Evolutionary conservation across 2,329 filamentous ascomycete genomes (phyloP).

Genomic region (Purpureocillium lavendulum): DNA sequence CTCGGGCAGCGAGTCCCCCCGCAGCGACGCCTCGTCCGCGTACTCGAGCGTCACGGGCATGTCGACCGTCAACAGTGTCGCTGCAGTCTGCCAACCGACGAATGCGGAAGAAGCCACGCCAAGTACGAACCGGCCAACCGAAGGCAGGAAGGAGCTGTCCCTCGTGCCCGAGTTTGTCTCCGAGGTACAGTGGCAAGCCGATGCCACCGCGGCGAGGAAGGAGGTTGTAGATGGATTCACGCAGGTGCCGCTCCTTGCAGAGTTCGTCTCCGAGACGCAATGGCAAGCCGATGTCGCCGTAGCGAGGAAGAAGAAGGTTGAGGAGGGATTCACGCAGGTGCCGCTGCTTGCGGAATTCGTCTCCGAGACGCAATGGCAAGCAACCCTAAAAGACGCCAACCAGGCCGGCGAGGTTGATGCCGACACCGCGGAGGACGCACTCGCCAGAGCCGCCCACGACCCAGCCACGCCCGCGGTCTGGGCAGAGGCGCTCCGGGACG

Average conservation of each 20-base stretch:
- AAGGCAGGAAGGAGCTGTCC: no score
- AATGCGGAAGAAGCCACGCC: not conserved
- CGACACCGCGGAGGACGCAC: no score
- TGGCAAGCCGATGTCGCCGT: no score
- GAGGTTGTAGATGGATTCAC: no score
- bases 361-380: not conserved
- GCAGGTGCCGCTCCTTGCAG: no score
- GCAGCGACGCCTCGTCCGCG: conserved; percentile 8
- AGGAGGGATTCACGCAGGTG: no score
- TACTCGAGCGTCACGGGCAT: conserved; percentile 6
- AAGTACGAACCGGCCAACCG: not conserved
- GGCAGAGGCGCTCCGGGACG: not conserved
- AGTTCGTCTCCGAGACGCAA: no score
- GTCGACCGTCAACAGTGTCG: conserved; percentile 5
- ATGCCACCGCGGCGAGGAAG: no score
- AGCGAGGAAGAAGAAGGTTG: no score
- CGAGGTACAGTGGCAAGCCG: no score
- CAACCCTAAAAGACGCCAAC: not conserved
- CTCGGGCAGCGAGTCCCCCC: conserved; percentile 8
- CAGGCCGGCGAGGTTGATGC: not conserved
- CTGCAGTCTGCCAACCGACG: not conserved
- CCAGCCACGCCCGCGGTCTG: not conserved
- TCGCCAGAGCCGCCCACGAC: not conserved
- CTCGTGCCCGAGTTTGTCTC: no score
- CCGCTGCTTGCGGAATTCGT: not conserved